phyloP scores from a whole-genome alignment of 345 rosid species.

The Eucalyptus melliodora region DNA sequence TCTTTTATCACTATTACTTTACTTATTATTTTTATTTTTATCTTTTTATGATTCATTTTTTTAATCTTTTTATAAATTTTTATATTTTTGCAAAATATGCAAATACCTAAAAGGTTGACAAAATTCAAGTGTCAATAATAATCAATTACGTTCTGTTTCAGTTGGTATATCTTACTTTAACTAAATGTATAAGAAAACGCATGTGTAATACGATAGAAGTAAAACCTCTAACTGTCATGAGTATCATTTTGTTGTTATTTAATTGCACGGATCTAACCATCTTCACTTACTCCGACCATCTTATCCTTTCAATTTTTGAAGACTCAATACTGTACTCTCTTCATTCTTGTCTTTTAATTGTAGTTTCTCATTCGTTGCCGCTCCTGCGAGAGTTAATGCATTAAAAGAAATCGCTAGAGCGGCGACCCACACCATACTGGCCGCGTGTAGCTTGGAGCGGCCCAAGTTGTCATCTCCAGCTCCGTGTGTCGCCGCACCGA shows the following conservation, averaged over 20 bases:
- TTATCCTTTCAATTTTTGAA: neutral
- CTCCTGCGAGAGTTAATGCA: conserved; percentile 14
- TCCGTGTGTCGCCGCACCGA: conserved; percentile 14
- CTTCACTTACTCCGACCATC: neutral
- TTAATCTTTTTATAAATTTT: no score
- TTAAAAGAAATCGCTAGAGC: conserved; percentile 41
- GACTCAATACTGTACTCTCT: neutral
- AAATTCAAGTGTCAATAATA: no score
- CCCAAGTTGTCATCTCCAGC: conserved; percentile 1
- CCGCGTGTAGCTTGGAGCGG: conserved; percentile 28
- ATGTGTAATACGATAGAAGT: neutral
- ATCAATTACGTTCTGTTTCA: no score
- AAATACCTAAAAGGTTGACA: no score
- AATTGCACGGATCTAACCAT: neutral
- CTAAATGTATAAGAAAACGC: no score
- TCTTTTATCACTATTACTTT: no score
- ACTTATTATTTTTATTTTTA: no score
- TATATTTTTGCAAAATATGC: no score
- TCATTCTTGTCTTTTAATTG: neutral
- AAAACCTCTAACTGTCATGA: neutral
- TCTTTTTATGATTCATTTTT: no score
- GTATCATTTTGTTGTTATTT: neutral
- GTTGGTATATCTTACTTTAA: no score
- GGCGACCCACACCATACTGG: conserved; percentile 38
- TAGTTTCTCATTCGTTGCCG: neutral